A percentile compares a stretch with the other conserved stretches of the same genome.
Evolutionary conservation across 2,329 filamentous ascomycete genomes (phyloP).

Genomic region (Cladosporium sphaerospermum): DNA sequence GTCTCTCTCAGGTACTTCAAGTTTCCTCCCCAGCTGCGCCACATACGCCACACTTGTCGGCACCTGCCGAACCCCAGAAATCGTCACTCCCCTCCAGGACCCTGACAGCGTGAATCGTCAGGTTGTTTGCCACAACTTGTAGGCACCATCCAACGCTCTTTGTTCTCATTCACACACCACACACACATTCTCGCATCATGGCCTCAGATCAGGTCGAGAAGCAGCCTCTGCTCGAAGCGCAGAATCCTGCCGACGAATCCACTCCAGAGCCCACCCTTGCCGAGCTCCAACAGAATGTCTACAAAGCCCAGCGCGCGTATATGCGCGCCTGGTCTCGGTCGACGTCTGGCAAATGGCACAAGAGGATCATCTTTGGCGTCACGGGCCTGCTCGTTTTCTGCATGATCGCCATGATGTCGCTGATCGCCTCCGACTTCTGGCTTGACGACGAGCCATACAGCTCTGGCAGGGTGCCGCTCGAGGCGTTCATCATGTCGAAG

Average conservation of each 20-base stretch:
- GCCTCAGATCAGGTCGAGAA: slow-evolving; percentile 5
- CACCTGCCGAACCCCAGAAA: background rate
- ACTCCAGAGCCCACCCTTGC: slow-evolving; percentile 21
- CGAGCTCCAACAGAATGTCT: slow-evolving; percentile 25
- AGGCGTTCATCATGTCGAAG: slow-evolving; percentile 92
- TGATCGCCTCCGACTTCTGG: slow-evolving; percentile 22
- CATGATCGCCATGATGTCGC: slow-evolving; percentile 21
- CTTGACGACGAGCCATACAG: slow-evolving; percentile 17
- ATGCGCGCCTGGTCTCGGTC: slow-evolving; percentile 28
- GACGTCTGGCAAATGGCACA: slow-evolving; percentile 26
- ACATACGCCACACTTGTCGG: background rate
- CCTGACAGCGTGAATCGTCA: background rate
- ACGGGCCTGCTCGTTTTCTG: slow-evolving; percentile 24
- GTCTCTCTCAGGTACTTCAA: too few species aligned
- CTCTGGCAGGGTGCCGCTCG: slow-evolving; percentile 59
- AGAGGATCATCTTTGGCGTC: slow-evolving; percentile 26
- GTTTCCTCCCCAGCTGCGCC: background rate
- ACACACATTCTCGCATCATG: slow-evolving; percentile 1
- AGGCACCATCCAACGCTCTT: background rate
- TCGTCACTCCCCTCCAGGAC: background rate
- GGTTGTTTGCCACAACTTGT: slow-evolving; percentile 1
- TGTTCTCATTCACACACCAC: background rate
- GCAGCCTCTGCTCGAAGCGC: slow-evolving; percentile 6
- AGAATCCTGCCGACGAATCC: background rate
- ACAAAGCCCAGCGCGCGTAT: slow-evolving; percentile 29